Evolutionary conservation across 805 yeast species (phyloP), one percentile per base, ranked within the genome.

Genomic region (Candida quercuum): DNA sequence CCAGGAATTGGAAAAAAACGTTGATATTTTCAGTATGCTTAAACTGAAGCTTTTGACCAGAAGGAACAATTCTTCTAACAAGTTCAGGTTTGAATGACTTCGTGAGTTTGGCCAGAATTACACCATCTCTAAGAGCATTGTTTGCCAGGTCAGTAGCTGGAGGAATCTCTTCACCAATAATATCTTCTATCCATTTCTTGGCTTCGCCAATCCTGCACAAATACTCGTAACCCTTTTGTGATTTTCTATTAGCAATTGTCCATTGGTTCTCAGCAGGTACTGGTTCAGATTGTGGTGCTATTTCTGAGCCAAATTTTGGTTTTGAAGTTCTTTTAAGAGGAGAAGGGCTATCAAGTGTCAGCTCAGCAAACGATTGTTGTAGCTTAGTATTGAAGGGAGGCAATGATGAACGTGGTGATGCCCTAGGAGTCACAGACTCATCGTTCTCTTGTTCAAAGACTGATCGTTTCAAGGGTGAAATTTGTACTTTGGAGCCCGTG

Each of bases 1-100:
- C 81, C 22, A 87, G 66, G 39, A 91, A 74, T 16, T 72, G 67
- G 56, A 91, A 81, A 57, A 91, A 89, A 17, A 78, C 69, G 50
- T 87, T 86, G 54, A 93, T 91, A 56, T 93, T 93, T 55, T 93
- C 97, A 0, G 96, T 86, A 58, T 87, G 96, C 44, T 84, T 78
- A 66, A 86, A 93, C 56, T 87, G 89, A 28, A 89, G 68, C 46
- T 67, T 84, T 48, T 72, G 72, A 34, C 76, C 76, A 50, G 74
- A 63, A 26, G 77, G 78, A 13, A 70, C 66, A 10, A 83, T 56
- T 57, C 75, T 59, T 47, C 67, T 64, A 34, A 78, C 78, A 37
- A 74, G 63, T 0, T 74, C 70, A 0, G 96, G 91, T 33, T 82
- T 76, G 37, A 93, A 78, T 3, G 67, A 72, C 48, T 77, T 74